Evolutionary conservation across 2,329 filamentous ascomycete genomes (phyloP), one percentile per base, ranked within the genome.

Genomic region (Penicillium glabrum): DNA sequence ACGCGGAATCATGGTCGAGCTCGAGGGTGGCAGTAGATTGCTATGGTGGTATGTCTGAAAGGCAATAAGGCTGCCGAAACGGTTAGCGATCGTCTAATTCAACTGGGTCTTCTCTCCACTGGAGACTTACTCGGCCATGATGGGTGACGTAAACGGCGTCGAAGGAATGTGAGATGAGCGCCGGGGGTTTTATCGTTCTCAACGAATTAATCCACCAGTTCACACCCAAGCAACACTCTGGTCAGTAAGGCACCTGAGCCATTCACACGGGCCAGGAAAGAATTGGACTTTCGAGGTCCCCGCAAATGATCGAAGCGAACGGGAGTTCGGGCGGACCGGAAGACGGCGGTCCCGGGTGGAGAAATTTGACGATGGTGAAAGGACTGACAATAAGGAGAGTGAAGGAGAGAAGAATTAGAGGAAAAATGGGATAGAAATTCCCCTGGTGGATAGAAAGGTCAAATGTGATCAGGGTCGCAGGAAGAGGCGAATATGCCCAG

Each of bases 101-200:
- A 7, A 19, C n/a, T 29, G 19, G 27, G 27, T 53, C 50, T 11
- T 31, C 27, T 35, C 43, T 47, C 21, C 41, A 46, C 49, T 35
- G 37, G 35, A 35, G 35, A 69, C 73, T 65, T 72, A 76, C 73
- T 76, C 73, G 55, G 73, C 72, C 73, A 76, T 76, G 64, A 53
- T 72, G 68, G 57, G 60, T 64, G 60, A 60, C 61, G 61, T 64
- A 61, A 56, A 64, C 51, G 61, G 62, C 56, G 53, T 61, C 56
- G 53, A 64, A 58, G 49, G 57, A 61, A 56, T 60, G 62, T 60
- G 52, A 58, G 54, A 39, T 53, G 49, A 51, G 19, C 23, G 16
- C 11, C 23, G 14, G 21, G 23, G 6, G 26, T 43, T 37, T 43
- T 14, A n/a, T 27, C 8, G 47, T 29, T 50, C 33, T 21, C 21